Base-by-base conservation (phyloP, 169 alveolate species). In the Babesia gibsoni region DNA sequence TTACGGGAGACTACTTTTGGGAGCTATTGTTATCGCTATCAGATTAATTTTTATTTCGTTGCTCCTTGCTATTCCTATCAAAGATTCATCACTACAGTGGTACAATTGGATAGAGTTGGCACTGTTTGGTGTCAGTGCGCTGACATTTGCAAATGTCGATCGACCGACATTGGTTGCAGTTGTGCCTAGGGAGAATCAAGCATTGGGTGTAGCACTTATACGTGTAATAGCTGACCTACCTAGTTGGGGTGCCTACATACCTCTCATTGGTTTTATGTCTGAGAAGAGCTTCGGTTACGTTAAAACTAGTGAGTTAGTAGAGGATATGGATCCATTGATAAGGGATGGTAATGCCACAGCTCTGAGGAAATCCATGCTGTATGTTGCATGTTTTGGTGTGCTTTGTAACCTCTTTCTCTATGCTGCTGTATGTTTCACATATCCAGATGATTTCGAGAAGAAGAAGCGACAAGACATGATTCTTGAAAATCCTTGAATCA, bases 111-210 rank as follows among this genome's bases (percentile, higher is more conserved):
- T 84, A 25, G 50, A 78, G 59, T 68, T 95, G 36, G 83, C 91
- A 58, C 52, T 89, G 25, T 66, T 92, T 42, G 97, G 97, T 29
- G 67, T 93, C 48, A 77, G 93, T 20, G 89, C 94, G 18, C 88
- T 93, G 77, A 92, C 97, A 16, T 96, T 96, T 16, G 94, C 91
- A 48, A 94, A 94, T 5, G 94, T 93, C 41, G 94, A 90, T 56
- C 68, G 96, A 53, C 95, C 97, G 7, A 87, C 92, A 6, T 81
- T 94, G 41, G 89, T 95, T 2, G 96, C 92, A 32, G 93, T 94
- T 39, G 95, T 93, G 18, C 78, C 89, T 56, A 94, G 95, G 35
- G 88, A 91, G 68, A 90, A 91, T 74, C 91, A 92, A 50, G 96
- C 94, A n/a, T 91, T 96, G n/a, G 92, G 91, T 16, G 84, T 86